Conservation (phyloP, 306 rosid species). For the Astragalus glycyphyllos region DNA sequence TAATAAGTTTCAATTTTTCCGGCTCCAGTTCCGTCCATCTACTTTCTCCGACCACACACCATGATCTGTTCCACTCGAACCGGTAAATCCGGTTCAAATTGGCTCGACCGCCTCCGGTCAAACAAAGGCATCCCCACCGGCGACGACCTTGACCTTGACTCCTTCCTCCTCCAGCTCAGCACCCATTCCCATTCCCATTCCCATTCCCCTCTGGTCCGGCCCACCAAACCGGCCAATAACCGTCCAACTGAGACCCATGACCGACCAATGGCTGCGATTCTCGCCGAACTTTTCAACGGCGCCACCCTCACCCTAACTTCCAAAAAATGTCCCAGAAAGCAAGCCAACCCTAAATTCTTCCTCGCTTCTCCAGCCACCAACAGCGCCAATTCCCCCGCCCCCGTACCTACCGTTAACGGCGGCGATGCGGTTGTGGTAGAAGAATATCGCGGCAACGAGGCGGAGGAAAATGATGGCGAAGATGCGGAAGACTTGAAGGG, state of each 20-base stretch:
- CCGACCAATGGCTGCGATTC: slow-evolving; percentile 53
- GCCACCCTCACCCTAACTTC: slow-evolving; percentile 46
- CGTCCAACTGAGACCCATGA: slow-evolving; percentile 19
- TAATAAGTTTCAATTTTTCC: not conserved
- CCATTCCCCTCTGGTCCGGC: slow-evolving; percentile 32
- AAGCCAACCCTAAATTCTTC: slow-evolving; percentile 73
- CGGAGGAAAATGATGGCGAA: slow-evolving; percentile 43
- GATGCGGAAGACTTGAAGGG: slow-evolving; percentile 67
- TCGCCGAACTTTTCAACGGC: slow-evolving; percentile 75
- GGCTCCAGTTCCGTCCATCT: slow-evolving; percentile 1
- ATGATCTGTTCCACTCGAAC: slow-evolving; percentile 77
- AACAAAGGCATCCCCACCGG: slow-evolving; percentile 75
- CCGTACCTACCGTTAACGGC: slow-evolving; percentile 14
- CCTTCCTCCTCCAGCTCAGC: slow-evolving; percentile 55
- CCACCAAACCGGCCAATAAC: slow-evolving; percentile 31
- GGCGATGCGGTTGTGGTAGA: slow-evolving; percentile 19
- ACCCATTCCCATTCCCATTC: slow-evolving; percentile 57
- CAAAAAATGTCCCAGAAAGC: slow-evolving; percentile 75
- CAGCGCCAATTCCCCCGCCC: slow-evolving; percentile 26
- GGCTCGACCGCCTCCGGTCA: slow-evolving; percentile 95
- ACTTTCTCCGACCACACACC: not conserved
- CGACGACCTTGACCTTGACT: slow-evolving; percentile 66
- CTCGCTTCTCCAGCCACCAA: slow-evolving; percentile 40
- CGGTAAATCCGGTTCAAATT: slow-evolving; percentile 66
- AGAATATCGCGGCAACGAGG: slow-evolving; percentile 1